Conservation (phyloP, 306 rosid genomes). For the Castanea mollissima region DNA sequence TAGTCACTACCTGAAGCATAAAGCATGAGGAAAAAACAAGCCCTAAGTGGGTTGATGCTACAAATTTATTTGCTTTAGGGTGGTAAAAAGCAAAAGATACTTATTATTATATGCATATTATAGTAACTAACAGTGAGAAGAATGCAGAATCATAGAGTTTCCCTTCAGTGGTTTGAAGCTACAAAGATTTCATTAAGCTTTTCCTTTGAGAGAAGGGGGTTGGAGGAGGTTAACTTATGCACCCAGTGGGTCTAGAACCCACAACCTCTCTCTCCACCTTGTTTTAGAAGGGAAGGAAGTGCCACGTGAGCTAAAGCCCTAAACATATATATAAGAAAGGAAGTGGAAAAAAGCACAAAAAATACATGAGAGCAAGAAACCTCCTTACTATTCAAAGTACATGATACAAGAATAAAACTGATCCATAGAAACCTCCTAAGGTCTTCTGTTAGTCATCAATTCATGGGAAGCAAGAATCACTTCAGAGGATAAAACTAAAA, state of each 20-base stretch:
- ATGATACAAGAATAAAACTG: neutral
- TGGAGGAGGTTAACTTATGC: neutral
- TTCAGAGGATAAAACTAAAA: no score
- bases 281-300: neutral
- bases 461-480: no score
- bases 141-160: neutral
- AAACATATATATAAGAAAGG: neutral
- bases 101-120: neutral
- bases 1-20: constrained; percentile 11
- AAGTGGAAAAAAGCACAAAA: neutral
- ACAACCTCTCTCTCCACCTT: neutral
- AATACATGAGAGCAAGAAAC: neutral
- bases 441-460: no score
- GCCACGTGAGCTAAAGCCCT: no score
- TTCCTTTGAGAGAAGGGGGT: no score
- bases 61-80: neutral
- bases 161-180: neutral
- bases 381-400: neutral
- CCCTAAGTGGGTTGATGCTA: neutral
- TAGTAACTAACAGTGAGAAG: neutral
- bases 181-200: neutral
- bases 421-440: neutral
- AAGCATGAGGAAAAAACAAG: constrained; percentile 3
- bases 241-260: neutral
- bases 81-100: neutral